Conservation (phyloP, 148 eudicot species). For the Arbutus unedo region DNA sequence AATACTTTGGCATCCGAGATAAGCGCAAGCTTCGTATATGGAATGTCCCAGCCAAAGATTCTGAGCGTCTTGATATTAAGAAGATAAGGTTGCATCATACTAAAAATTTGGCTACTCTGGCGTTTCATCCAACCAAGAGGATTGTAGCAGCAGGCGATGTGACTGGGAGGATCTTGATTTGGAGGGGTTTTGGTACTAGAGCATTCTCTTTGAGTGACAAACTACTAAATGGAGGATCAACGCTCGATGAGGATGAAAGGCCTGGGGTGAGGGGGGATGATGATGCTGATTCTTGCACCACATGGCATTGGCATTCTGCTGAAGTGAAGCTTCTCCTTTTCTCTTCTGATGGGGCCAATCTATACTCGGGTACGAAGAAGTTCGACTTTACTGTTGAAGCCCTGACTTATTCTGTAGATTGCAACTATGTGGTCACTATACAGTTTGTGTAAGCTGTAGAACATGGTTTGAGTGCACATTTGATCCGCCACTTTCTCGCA, state of each 20-base stretch:
- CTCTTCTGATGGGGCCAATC: slow-evolving; percentile 91
- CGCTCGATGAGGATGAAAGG: slow-evolving; percentile 47
- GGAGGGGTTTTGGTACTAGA: slow-evolving; percentile 74
- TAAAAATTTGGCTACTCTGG: slow-evolving; percentile 54
- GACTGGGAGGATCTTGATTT: slow-evolving; percentile 84
- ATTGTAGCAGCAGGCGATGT: slow-evolving; percentile 88
- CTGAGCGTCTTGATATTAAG: slow-evolving; percentile 34
- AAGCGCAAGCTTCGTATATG: slow-evolving; percentile 67
- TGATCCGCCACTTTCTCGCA: not conserved
- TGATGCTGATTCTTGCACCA: slow-evolving; percentile 89
- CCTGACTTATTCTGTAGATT: not conserved
- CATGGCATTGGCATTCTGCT: slow-evolving; percentile 97
- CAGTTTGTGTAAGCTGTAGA: not conserved
- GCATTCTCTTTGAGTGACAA: slow-evolving; percentile 31
- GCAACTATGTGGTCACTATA: not conserved
- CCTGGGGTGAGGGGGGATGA: slow-evolving; percentile 79
- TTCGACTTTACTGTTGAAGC: not conserved
- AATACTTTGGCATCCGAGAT: slow-evolving; percentile 54
- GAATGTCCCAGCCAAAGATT: slow-evolving; percentile 73
- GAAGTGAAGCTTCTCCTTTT: slow-evolving; percentile 81
- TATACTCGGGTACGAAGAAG: slow-evolving; percentile 68
- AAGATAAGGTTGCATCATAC: slow-evolving; percentile 77
- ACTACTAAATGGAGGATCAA: slow-evolving; percentile 24
- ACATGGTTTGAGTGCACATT: not conserved
- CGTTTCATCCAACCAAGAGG: slow-evolving; percentile 82